A percentile compares a stretch with the other conserved stretches of the same genome.
These are phyloP conservation scores for Candida sp. DNA, from an alignment of 1,139 yeast genomes.

Conservation along the genomic window DNA sequence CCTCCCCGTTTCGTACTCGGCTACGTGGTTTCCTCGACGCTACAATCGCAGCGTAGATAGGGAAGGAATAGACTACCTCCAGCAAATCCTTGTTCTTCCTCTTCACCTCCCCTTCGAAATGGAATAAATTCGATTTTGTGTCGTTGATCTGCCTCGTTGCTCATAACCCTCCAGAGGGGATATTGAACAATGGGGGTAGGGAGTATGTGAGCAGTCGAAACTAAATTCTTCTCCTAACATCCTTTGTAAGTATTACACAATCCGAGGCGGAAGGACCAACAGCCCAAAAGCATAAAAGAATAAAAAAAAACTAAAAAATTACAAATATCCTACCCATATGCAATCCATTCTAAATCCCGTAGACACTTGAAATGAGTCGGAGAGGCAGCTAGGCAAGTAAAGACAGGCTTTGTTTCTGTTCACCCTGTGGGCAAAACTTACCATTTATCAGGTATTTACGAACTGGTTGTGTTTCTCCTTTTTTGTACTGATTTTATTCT, in stretches of 20 bases:
- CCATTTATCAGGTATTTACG: background rate
- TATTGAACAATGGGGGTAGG: too few species aligned
- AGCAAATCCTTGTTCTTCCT: background rate
- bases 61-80: background rate
- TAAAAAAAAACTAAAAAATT: background rate
- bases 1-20: too few species aligned
- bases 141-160: background rate
- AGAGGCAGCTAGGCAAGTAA: too few species aligned
- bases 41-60: too few species aligned
- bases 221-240: too few species aligned
- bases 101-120: background rate
- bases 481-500: too few species aligned
- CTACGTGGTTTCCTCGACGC: too few species aligned
- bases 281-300: background rate
- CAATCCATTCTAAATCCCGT: background rate
- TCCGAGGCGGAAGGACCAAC: too few species aligned
- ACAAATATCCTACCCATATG: background rate
- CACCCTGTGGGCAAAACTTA: background rate
- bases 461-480: background rate
- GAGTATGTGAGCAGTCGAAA: too few species aligned
- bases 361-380: background rate
- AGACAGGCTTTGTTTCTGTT: too few species aligned
- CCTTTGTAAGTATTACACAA: too few species aligned
- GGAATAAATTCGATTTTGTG: background rate
- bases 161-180: background rate